These are phyloP conservation scores for Trichosporon coremiiforme DNA, from an alignment of 1,284 basidiomycete genomes.

Conservation along the genomic window DNA sequence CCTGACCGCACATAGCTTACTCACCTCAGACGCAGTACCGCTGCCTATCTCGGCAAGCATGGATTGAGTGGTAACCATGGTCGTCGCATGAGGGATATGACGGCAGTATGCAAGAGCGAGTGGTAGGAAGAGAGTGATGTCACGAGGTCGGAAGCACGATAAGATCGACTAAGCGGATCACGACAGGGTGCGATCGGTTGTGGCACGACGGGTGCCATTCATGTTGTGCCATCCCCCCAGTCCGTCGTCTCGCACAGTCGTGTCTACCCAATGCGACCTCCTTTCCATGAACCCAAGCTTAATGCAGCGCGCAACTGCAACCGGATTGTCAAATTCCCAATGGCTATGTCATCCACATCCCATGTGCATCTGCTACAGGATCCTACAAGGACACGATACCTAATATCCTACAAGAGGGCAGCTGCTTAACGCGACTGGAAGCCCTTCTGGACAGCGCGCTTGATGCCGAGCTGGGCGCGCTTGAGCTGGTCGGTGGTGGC, in stretches of 20 bases:
- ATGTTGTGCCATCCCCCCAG: too few species aligned
- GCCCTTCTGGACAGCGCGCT: slow-evolving; percentile 87
- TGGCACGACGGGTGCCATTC: background rate
- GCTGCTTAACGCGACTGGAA: slow-evolving; percentile 19
- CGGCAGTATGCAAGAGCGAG: background rate
- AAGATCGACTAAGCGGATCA: background rate
- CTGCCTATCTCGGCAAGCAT: slow-evolving; percentile 39
- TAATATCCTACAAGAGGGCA: slow-evolving; percentile 19
- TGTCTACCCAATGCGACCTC: too few species aligned
- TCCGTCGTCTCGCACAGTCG: too few species aligned
- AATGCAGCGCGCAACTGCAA: background rate
- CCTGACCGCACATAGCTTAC: too few species aligned
- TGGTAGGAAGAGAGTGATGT: background rate
- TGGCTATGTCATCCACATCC: slow-evolving; percentile 17
- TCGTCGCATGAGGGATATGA: background rate
- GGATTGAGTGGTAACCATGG: slow-evolving; percentile 2
- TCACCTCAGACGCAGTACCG: slow-evolving; percentile 45
- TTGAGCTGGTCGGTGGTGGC: slow-evolving; percentile 87
- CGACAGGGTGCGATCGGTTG: background rate
- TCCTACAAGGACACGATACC: slow-evolving; percentile 17
- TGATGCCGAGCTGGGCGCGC: slow-evolving; percentile 88
- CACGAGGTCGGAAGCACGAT: background rate
- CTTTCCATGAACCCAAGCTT: too few species aligned
- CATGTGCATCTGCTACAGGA: slow-evolving; percentile 19
- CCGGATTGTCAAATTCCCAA: background rate